Conservation (phyloP, 106 monocot genomes). For the Platanthera zijinensis region DNA sequence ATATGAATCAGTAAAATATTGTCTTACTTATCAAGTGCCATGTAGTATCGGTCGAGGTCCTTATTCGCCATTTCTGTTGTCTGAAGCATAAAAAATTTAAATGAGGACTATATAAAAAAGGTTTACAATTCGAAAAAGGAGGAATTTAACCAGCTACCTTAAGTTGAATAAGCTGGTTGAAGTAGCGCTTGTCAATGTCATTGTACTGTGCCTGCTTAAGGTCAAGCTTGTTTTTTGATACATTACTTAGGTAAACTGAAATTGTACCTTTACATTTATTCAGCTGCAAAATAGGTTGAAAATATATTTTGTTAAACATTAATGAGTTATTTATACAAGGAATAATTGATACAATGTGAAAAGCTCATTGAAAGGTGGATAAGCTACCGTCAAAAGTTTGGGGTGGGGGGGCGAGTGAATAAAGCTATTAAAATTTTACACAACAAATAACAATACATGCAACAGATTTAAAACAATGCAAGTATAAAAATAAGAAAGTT, state of each 20-base stretch:
- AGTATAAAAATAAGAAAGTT: too few relatives aligned
- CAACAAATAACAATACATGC: too few relatives aligned
- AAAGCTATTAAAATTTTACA: too few relatives aligned
- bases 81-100: constrained; percentile 26
- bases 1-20: not conserved
- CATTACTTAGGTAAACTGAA: constrained; percentile 83
- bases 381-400: too few relatives aligned
- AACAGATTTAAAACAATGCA: too few relatives aligned
- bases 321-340: not conserved
- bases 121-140: constrained; percentile 3
- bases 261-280: constrained; percentile 80
- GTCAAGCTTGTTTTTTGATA: constrained; percentile 76
- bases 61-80: constrained; percentile 99
- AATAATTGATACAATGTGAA: not conserved
- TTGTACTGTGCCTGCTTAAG: constrained; percentile 91
- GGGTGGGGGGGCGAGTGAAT: too few relatives aligned
- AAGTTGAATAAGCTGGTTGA: constrained; percentile 91
- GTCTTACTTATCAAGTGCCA: constrained; percentile 89
- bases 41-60: constrained; percentile 91
- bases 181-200: constrained; percentile 90
- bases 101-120: not conserved
- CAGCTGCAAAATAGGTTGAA: constrained; percentile 29
- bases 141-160: constrained; percentile 46
- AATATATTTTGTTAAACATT: not conserved
- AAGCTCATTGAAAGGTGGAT: not conserved